Evolutionary conservation across 2,329 filamentous ascomycete genomes (phyloP).

Genomic region (Calonectria crousiana): DNA sequence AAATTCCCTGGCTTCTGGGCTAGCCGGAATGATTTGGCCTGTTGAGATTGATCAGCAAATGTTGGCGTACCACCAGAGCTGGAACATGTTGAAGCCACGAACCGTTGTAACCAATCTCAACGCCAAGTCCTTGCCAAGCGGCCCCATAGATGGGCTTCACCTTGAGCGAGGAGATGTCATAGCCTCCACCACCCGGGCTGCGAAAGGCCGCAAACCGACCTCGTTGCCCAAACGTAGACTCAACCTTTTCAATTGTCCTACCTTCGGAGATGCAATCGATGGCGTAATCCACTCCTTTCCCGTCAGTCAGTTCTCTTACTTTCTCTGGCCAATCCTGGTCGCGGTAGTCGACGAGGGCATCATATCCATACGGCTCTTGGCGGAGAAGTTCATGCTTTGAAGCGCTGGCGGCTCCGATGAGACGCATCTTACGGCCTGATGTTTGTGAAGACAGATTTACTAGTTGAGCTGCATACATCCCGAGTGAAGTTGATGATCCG

Average conservation of each 20-base stretch:
- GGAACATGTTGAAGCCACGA: constrained; percentile 27
- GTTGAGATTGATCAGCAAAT: neutral
- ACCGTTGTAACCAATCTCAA: constrained; percentile 53
- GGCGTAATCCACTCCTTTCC: constrained; percentile 49
- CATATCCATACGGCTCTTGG: constrained; percentile 51
- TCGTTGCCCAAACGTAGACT: constrained; percentile 44
- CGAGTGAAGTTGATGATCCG: constrained; percentile 50
- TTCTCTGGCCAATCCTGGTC: constrained; percentile 49
- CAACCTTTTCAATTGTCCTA: constrained; percentile 46
- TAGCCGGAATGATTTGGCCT: constrained; percentile 30
- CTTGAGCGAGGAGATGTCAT: constrained; percentile 37
- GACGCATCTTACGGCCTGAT: constrained; percentile 27
- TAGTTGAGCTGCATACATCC: constrained; percentile 49
- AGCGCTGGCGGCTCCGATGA: constrained; percentile 47
- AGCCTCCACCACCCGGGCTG: constrained; percentile 37
- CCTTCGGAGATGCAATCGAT: constrained; percentile 56
- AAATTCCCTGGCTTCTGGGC: constrained; percentile 42
- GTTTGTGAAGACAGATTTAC: constrained; percentile 27
- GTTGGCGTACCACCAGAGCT: neutral
- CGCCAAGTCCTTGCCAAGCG: constrained; percentile 57
- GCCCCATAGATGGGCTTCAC: constrained; percentile 54
- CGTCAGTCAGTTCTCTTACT: constrained; percentile 40
- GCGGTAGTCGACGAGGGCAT: constrained; percentile 54
- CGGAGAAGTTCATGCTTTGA: constrained; percentile 44
- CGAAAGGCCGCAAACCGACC: constrained; percentile 45